phyloP scores from a whole-genome alignment of 164 flowering plant species.

The Tetrastigma voinierianum region DNA sequence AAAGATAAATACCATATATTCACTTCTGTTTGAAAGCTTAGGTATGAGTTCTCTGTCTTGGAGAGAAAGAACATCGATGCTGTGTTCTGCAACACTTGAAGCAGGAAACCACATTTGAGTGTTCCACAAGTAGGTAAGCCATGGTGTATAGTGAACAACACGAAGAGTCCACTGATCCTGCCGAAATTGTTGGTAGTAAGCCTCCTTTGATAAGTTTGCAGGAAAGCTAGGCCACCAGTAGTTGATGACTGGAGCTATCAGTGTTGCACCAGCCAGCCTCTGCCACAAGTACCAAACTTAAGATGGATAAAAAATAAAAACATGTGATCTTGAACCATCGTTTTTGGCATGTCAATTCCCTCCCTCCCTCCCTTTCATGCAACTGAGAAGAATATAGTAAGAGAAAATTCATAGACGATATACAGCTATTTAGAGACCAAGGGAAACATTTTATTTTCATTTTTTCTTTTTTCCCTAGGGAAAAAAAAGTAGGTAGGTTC shows the following conservation, averaged over 20 bases:
- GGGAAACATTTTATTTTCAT: background rate
- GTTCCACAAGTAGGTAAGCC: constrained; percentile 89
- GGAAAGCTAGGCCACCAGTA: constrained; percentile 91
- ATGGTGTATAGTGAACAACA: constrained; percentile 68
- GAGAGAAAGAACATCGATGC: constrained; percentile 29
- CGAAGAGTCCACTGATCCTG: constrained; percentile 70
- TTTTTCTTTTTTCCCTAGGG: too few species aligned
- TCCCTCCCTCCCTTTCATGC: background rate
- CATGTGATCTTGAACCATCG: too few species aligned
- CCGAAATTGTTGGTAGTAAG: constrained; percentile 32
- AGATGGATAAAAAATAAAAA: background rate
- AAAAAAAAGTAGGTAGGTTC: background rate
- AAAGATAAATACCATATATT: too few species aligned
- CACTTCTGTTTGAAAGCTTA: too few species aligned
- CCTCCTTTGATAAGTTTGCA: constrained; percentile 57
- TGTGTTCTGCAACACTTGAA: constrained; percentile 32
- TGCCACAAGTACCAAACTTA: background rate
- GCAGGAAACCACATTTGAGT: constrained; percentile 76
- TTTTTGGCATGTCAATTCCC: background rate
- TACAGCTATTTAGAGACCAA: background rate
- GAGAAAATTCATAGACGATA: background rate
- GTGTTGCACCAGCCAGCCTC: constrained; percentile 84
- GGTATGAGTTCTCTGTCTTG: constrained; percentile 40
- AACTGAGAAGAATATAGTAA: background rate
- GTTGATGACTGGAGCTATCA: constrained; percentile 74